Evolutionary conservation across 306 rosid genomes (phyloP), one percentile per base, ranked within the genome.

Genomic region (Vigna reflexopilosa): DNA sequence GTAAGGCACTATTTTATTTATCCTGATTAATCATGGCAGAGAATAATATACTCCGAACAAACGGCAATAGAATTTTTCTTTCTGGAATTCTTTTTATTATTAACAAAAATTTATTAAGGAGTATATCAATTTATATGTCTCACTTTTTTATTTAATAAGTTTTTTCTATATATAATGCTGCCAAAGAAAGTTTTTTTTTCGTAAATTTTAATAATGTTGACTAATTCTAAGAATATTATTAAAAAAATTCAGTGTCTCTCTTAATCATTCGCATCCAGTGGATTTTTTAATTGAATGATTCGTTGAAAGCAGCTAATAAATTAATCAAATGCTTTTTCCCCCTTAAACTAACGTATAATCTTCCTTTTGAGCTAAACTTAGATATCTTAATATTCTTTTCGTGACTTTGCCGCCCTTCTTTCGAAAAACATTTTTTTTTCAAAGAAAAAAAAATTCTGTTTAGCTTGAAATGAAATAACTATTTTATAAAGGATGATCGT

Each of bases 1-100:
- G 74, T 54, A 67, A 66, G 6, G 15, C 20, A 13, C 67, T 57
- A 4, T 73, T 67, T 78, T 58, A 9, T 77, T 77, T 26, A 40
- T 66, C 15, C 40, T 67, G 9, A 47, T 30, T 17, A 34, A 74
- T 32, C 57, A 22, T 26, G 6, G 4, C 19, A 14, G 7, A 38
- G 45, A 74, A 72, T 12, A 9, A 24, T 55, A 24, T 55, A 1
- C 4, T 71, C 20, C 17, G 9, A 50, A 16, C 20, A 50, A 50
- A 50, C 17, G 1, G 0, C 19, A 6, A 12, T 3, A 16, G 0
- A 15, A 9, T 7, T 40, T 38, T 40, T 40, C 8, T 49, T 2
- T 49, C 5, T 16, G 16, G 2, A 50, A 50, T 50, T 15, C 20
- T 13, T 4, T n/a, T 16, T 15, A 50, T 15, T 50, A 50, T 50